Base-by-base conservation (phyloP, 2,329 filamentous ascomycete genomes). In the Dothideomycetes sp. region DNA sequence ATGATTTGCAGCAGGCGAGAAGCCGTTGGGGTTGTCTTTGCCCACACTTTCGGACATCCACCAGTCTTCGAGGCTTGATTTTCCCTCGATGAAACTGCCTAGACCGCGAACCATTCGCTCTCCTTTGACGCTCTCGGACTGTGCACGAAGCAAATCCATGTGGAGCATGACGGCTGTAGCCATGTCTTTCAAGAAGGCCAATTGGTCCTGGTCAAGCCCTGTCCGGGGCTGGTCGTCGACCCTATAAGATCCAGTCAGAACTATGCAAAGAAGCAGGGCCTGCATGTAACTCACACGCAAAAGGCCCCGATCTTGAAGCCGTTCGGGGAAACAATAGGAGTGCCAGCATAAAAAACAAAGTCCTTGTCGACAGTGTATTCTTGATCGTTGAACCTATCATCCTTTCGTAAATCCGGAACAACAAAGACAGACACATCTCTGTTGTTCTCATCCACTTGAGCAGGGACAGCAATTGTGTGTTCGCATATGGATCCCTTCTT, bases 241-340 rank as follows among this genome's bases (percentile, higher is more conserved):
- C 12, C 22, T 24, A 11, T 55, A 45, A 11, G 12, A 11, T 11
- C 7, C 12, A 7, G 22, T 24, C 12, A 24, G 22, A 11, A 11
- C 22, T 24, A 24, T 24, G 7, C 22, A 24, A 24, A 24, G 22
- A 11, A 24, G 7, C 12, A n/a, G n/a, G 22, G 7, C 22, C 22
- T 7, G 22, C 7, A 11, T 24, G 7, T 24, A 7, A 11, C 22
- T 24, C 12, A 24, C 8, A 55, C 53, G 27, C 54, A 59, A 4
- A 53, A 46, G 2, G 52, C 52, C 4, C 59, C 59, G 20, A 61
- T 61, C 17, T 51, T 49, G 13, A 55, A 48, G n/a, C 59, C 59
- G 24, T 52, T 51, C 8, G 50, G 51, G 2, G 57, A 54, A 12
- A 49, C 41, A 18, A 62, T 49, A 4, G 59, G 57, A 6, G 60